Percentiles rank a stretch among this genome's conserved stretches.
Evolutionary conservation across 177 flowering plant species (phyloP).

Genomic region (Vitis hybrid): DNA sequence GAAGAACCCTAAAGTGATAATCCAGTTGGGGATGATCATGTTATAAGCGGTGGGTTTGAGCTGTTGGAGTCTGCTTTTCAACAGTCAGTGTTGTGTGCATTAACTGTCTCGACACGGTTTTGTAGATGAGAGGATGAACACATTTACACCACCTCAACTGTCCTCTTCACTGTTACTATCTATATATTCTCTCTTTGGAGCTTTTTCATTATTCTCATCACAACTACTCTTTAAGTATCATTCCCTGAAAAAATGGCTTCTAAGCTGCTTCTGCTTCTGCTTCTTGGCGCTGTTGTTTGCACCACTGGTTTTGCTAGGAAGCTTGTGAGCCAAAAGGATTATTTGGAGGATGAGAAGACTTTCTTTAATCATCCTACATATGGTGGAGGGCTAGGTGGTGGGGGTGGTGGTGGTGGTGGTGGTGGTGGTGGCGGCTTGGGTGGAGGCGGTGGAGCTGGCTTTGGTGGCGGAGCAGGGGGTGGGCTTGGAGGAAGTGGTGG

Average conservation of each 20-base stretch:
- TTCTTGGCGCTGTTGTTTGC: constrained; percentile 25
- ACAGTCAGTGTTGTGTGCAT: too few relatives aligned
- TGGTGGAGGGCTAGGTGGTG: constrained; percentile 17
- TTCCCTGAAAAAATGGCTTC: not conserved
- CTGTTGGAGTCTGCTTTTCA: too few relatives aligned
- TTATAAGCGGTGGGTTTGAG: too few relatives aligned
- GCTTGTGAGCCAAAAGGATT: constrained; percentile 9
- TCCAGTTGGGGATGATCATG: too few relatives aligned
- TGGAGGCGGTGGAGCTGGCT: constrained; percentile 12
- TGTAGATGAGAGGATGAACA: too few relatives aligned
- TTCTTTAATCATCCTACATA: constrained; percentile 1
- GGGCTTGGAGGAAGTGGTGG: not conserved
- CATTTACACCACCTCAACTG: too few relatives aligned
- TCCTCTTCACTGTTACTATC: too few relatives aligned
- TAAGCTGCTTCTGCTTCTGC: constrained; percentile 15
- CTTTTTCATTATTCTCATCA: too few relatives aligned
- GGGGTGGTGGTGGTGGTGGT: constrained; percentile 5
- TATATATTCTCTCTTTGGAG: too few relatives aligned
- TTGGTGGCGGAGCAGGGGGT: constrained; percentile 8
- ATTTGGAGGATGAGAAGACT: constrained; percentile 20
- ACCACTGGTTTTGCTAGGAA: constrained; percentile 20
- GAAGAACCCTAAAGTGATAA: too few relatives aligned
- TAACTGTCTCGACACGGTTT: too few relatives aligned
- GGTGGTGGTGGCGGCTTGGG: constrained; percentile 9
- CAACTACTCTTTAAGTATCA: too few relatives aligned